Evolutionary conservation across 2,329 filamentous ascomycete genomes (phyloP).

Genomic region (Davidsoniella eucalypti): DNA sequence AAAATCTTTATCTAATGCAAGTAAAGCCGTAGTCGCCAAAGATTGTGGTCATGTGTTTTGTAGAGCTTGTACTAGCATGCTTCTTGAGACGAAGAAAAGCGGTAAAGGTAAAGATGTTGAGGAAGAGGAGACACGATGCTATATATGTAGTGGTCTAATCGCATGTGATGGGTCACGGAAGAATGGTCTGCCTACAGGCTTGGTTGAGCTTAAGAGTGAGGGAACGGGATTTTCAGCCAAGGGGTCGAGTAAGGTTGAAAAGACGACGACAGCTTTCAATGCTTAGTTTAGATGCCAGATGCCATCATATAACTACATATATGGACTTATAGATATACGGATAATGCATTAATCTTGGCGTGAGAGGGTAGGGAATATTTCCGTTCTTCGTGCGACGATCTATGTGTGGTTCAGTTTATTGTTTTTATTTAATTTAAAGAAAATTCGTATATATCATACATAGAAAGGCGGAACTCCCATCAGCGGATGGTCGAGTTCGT

Average conservation of each 20-base stretch:
- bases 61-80: slow-evolving; percentile 41
- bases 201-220: slow-evolving; percentile 68
- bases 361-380: too few relatives aligned
- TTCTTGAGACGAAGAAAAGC: slow-evolving; percentile 37
- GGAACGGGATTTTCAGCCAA: slow-evolving; percentile 85
- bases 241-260: slow-evolving; percentile 71
- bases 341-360: too few relatives aligned
- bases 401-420: too few relatives aligned
- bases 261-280: slow-evolving; percentile 70
- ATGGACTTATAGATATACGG: neutral
- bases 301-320: neutral
- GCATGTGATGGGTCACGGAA: slow-evolving; percentile 25
- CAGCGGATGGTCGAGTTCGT: too few relatives aligned
- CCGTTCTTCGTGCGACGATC: too few relatives aligned
- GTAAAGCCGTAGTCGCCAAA: slow-evolving; percentile 66
- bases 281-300: slow-evolving; percentile 26
- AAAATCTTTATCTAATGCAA: slow-evolving; percentile 66
- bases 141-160: slow-evolving; percentile 74
- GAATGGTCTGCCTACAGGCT: slow-evolving; percentile 38
- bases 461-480: too few relatives aligned
- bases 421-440: too few relatives aligned
- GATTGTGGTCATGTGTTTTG: slow-evolving; percentile 89
- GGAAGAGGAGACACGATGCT: slow-evolving; percentile 44
- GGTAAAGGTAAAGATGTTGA: slow-evolving; percentile 23
- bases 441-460: too few relatives aligned